Percentiles rank a stretch among this genome's conserved stretches.
phyloP scores from a whole-genome alignment of 2,329 filamentous ascomycete species.

The Thelonectria blattea region DNA sequence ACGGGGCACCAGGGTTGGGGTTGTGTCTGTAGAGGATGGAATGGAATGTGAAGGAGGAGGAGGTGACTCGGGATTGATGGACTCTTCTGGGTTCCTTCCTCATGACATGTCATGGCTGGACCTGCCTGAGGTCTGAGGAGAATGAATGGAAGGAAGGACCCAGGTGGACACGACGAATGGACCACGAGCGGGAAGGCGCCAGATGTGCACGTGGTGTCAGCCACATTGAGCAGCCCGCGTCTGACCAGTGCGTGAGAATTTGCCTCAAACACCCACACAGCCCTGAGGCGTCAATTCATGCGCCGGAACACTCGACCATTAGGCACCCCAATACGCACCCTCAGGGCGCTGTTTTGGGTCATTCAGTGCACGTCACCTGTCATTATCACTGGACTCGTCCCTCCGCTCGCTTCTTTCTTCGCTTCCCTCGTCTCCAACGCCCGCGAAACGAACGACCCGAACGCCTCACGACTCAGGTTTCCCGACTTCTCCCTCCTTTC shows the following conservation, averaged over 20 bases:
- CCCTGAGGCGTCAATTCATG: background rate
- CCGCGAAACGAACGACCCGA: slow-evolving; percentile 1
- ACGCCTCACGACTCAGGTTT: slow-evolving; percentile 12
- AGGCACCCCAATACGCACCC: background rate
- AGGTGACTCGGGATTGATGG: too few relatives aligned
- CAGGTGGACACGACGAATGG: too few relatives aligned
- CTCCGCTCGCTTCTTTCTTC: background rate
- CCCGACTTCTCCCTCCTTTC: slow-evolving; percentile 16
- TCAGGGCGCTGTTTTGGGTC: background rate
- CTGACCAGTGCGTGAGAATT: background rate
- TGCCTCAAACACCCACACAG: background rate
- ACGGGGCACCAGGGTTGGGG: background rate
- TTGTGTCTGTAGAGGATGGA: background rate
- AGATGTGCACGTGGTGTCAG: background rate
- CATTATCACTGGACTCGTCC: slow-evolving; percentile 3
- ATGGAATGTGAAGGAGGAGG: background rate
- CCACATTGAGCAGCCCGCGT: background rate
- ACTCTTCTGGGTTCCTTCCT: background rate
- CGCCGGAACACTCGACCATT: background rate
- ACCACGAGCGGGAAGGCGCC: background rate
- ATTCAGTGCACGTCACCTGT: background rate
- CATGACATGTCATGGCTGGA: background rate
- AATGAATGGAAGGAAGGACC: background rate
- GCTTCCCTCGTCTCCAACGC: background rate
- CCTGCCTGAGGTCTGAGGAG: too few relatives aligned